These are phyloP conservation scores for Cercospora janseana DNA, from an alignment of 2,329 filamentous ascomycete species.

Conservation along the genomic window DNA sequence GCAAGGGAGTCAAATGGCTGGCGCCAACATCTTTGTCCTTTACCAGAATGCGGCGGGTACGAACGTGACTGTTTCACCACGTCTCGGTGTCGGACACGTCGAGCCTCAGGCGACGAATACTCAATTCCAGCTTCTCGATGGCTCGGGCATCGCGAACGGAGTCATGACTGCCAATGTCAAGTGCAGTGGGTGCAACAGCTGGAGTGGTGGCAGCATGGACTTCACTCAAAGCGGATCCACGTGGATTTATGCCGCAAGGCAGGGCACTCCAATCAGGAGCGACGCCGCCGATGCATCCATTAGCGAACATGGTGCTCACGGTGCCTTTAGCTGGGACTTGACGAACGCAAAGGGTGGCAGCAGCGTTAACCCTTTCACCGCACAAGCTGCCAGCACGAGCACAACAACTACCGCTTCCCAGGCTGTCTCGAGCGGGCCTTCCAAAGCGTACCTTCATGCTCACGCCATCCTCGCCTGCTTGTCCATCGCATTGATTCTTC, in stretches of 20 bases:
- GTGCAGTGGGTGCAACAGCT: constrained; percentile 54
- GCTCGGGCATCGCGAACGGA: constrained; percentile 53
- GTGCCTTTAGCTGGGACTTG: constrained; percentile 49
- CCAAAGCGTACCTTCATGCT: constrained; percentile 37
- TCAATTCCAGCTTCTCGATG: constrained; percentile 50
- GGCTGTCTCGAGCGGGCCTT: constrained; percentile 7
- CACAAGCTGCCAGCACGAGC: constrained; percentile 11
- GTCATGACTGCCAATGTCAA: constrained; percentile 57
- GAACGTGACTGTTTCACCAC: constrained; percentile 59
- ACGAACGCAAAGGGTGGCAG: constrained; percentile 47
- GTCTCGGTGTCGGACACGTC: constrained; percentile 46
- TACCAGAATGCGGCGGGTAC: constrained; percentile 53
- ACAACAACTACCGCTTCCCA: constrained; percentile 7
- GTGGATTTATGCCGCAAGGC: constrained; percentile 54
- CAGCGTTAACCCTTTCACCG: constrained; percentile 46
- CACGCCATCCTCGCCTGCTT: constrained; percentile 47
- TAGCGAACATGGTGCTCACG: constrained; percentile 46
- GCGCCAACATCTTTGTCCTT: constrained; percentile 58
- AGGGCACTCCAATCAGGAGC: constrained; percentile 50
- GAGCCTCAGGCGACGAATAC: constrained; percentile 45
- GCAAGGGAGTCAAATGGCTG: constrained; percentile 56
- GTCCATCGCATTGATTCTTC: constrained; percentile 48
- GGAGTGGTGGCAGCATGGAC: constrained; percentile 53
- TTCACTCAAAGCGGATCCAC: constrained; percentile 43
- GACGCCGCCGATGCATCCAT: constrained; percentile 47